phyloP scores from a whole-genome alignment of 805 yeast genomes.

The Vanderwaltozyma polyspora region DNA sequence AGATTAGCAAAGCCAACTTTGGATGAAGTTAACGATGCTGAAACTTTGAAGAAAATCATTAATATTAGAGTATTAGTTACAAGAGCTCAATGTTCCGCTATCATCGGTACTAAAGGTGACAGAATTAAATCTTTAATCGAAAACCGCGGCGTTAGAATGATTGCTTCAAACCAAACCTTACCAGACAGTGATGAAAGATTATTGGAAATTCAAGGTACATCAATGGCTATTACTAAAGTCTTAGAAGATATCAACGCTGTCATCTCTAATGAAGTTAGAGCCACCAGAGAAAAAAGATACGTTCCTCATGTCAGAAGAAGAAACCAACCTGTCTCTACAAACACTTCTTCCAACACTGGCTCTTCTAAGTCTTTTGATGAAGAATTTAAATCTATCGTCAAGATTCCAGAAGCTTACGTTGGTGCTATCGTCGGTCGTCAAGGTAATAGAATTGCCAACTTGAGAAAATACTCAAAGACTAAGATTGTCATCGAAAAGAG shows the following conservation, averaged over 20 bases:
- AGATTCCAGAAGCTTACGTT: slow-evolving; percentile 68
- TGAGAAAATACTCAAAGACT: slow-evolving; percentile 69
- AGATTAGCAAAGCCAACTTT: slow-evolving; percentile 23
- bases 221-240: slow-evolving; percentile 51
- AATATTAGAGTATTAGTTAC: slow-evolving; percentile 62
- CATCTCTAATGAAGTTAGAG: slow-evolving; percentile 17
- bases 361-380: slow-evolving; percentile 1
- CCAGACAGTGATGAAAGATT: slow-evolving; percentile 76
- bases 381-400: slow-evolving; percentile 11
- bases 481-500: slow-evolving; percentile 65
- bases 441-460: slow-evolving; percentile 78
- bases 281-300: slow-evolving; percentile 35
- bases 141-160: slow-evolving; percentile 59
- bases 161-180: slow-evolving; percentile 75
- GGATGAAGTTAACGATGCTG: slow-evolving; percentile 20
- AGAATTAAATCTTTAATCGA: slow-evolving; percentile 63
- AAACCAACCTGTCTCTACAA: background rate
- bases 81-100: slow-evolving; percentile 77
- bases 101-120: slow-evolving; percentile 74
- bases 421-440: slow-evolving; percentile 84
- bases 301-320: slow-evolving; percentile 34
- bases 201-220: slow-evolving; percentile 77
- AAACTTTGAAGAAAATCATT: slow-evolving; percentile 18
- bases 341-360: background rate
- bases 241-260: slow-evolving; percentile 40